phyloP scores from a whole-genome alignment of 139 green algal genomes.

The Chara braunii region DNA sequence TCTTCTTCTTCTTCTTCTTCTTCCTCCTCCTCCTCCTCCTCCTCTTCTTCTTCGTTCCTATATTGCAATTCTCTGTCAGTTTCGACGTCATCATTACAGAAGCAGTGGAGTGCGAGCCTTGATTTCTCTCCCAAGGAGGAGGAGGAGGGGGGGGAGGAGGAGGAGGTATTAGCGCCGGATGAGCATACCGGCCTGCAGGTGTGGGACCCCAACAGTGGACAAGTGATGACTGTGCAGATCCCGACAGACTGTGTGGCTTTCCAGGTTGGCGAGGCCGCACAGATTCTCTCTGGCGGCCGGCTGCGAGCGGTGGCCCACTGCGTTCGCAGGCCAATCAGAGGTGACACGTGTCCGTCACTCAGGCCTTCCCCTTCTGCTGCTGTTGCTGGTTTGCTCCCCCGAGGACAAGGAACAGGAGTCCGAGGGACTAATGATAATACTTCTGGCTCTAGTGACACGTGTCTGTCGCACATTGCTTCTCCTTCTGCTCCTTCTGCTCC shows the following conservation, averaged over 20 bases:
- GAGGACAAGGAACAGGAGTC: too few species aligned
- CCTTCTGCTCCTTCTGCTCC: too few species aligned
- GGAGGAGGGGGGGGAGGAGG: not conserved
- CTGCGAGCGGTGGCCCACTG: constrained; percentile 13
- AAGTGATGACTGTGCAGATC: constrained; percentile 5
- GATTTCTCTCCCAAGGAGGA: not conserved
- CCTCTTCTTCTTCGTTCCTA: not conserved
- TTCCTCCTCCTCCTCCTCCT: not conserved
- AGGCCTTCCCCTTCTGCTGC: too few species aligned
- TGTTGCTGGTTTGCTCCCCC: too few species aligned
- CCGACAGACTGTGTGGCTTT: constrained; percentile 16
- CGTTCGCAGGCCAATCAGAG: too few species aligned
- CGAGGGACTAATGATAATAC: too few species aligned
- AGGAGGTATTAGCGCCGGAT: not conserved
- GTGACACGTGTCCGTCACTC: too few species aligned
- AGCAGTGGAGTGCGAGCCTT: not conserved
- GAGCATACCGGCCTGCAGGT: constrained; percentile 6
- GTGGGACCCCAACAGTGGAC: not conserved
- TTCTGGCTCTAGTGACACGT: too few species aligned
- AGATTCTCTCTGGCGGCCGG: constrained; percentile 11
- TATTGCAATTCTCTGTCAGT: not conserved
- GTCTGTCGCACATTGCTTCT: too few species aligned
- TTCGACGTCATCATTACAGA: not conserved
- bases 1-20: not conserved
- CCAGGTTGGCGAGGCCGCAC: constrained; percentile 27